Evolutionary conservation across 2,329 filamentous ascomycete species (phyloP).

Genomic region (Rhynchosporium graminicola): DNA sequence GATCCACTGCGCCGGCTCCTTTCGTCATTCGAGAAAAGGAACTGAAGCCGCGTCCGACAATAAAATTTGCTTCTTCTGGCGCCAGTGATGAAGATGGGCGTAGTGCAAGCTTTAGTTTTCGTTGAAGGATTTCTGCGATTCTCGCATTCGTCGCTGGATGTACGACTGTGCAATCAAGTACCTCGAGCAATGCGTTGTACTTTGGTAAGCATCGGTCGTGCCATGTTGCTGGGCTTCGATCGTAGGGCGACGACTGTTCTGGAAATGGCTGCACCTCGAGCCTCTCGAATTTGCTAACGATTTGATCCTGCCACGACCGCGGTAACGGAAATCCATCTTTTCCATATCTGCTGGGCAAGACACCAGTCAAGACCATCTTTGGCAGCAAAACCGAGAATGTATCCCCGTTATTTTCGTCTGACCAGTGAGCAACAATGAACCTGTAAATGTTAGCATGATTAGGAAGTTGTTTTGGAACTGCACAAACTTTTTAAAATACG

Average conservation of each 20-base stretch:
- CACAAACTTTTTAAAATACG: conserved; percentile 72
- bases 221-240: conserved; percentile 63
- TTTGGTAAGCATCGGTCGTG: conserved; percentile 64
- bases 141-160: conserved; percentile 67
- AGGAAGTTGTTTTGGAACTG: neutral
- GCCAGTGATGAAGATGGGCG: conserved; percentile 59
- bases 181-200: conserved; percentile 65
- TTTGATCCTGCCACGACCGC: conserved; percentile 71
- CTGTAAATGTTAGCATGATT: conserved; percentile 45
- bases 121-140: conserved; percentile 64
- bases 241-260: conserved; percentile 58
- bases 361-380: conserved; percentile 58
- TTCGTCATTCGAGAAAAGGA: conserved; percentile 69
- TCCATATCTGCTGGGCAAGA: conserved; percentile 54
- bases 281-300: conserved; percentile 68
- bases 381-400: conserved; percentile 69
- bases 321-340: conserved; percentile 59
- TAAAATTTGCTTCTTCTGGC: conserved; percentile 69
- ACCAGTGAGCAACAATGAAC: conserved; percentile 77
- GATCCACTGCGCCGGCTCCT: conserved; percentile 58
- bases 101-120: conserved; percentile 66
- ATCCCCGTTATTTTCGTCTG: conserved; percentile 63
- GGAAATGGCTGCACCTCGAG: conserved; percentile 66
- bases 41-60: conserved; percentile 72
- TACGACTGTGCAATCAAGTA: conserved; percentile 61